Evolutionary conservation across 768 basidiomycete genomes (phyloP).

Genomic region (Panaeolus papilionaceus): DNA sequence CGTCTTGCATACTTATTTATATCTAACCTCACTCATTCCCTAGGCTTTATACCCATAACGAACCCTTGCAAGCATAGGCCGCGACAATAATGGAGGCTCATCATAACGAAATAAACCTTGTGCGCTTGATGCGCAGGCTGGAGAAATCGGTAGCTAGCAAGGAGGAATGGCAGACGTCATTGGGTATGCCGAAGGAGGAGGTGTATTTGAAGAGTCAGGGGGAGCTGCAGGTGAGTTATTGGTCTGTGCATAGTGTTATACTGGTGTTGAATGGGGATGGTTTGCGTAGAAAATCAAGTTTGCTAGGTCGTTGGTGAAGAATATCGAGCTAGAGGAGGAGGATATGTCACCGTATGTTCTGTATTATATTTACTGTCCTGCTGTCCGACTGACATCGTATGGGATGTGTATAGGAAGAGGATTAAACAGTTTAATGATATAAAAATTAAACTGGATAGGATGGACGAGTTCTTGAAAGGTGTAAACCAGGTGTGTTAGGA

Average conservation of each 20-base stretch:
- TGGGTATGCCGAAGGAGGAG: slow-evolving; percentile 26
- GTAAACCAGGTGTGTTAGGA: slow-evolving; percentile 54
- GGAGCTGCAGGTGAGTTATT: slow-evolving; percentile 56
- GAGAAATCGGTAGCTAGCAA: slow-evolving; percentile 57
- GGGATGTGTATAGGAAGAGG: slow-evolving; percentile 41
- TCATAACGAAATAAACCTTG: slow-evolving; percentile 76
- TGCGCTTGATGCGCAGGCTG: slow-evolving; percentile 62
- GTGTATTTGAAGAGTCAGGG: slow-evolving; percentile 64
- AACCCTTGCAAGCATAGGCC: neutral
- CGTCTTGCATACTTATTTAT: neutral
- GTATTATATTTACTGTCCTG: neutral
- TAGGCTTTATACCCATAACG: neutral
- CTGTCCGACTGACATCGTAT: neutral
- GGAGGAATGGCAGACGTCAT: slow-evolving; percentile 39
- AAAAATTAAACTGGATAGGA: slow-evolving; percentile 54
- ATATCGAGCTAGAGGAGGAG: slow-evolving; percentile 57
- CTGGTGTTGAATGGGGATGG: neutral
- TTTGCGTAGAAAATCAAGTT: slow-evolving; percentile 53
- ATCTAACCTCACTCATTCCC: neutral
- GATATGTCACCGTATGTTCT: slow-evolving; percentile 50
- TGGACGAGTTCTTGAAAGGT: slow-evolving; percentile 58
- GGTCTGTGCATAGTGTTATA: neutral
- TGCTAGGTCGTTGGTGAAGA: slow-evolving; percentile 61
- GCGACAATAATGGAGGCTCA: slow-evolving; percentile 18
- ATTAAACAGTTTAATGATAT: slow-evolving; percentile 52